Conservation (phyloP, 306 rosid genomes). For the Sophora flavescens region DNA sequence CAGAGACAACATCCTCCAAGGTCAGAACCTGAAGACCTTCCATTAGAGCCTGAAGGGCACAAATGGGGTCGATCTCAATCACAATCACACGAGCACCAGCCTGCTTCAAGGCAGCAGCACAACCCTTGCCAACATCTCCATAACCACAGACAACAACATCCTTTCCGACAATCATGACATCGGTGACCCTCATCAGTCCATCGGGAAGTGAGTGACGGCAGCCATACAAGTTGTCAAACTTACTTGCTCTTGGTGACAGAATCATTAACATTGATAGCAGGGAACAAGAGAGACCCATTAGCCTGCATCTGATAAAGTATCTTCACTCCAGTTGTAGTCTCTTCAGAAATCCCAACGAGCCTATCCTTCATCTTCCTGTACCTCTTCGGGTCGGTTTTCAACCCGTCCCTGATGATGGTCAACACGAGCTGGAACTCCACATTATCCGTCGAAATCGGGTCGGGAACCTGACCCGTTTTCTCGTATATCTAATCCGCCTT, state of each 20-base stretch:
- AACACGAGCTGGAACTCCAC: conserved; percentile 88
- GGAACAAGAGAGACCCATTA: conserved; percentile 78
- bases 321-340: conserved; percentile 97
- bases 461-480: conserved; percentile 69
- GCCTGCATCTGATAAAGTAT: conserved; percentile 94
- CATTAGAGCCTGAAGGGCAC: conserved; percentile 99
- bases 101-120: conserved; percentile 95
- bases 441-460: conserved; percentile 81
- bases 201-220: conserved; percentile 99
- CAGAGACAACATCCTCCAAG: conserved; percentile 69
- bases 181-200: conserved; percentile 98
- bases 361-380: conserved; percentile 89
- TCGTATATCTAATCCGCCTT: conserved; percentile 85
- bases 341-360: conserved; percentile 92
- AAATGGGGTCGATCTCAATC: conserved; percentile 96
- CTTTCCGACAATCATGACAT: conserved; percentile 98
- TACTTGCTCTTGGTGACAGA: conserved; percentile 99
- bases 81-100: conserved; percentile 98
- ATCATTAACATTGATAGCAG: conserved; percentile 96
- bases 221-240: conserved; percentile 97
- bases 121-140: conserved; percentile 99
- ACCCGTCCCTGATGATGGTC: conserved; percentile 75
- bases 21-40: conserved; percentile 88
- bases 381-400: conserved; percentile 81
- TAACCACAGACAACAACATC: conserved; percentile 86